Evolutionary conservation across 345 rosid genomes (phyloP).

Genomic region (Erysimum cheiranthoides): DNA sequence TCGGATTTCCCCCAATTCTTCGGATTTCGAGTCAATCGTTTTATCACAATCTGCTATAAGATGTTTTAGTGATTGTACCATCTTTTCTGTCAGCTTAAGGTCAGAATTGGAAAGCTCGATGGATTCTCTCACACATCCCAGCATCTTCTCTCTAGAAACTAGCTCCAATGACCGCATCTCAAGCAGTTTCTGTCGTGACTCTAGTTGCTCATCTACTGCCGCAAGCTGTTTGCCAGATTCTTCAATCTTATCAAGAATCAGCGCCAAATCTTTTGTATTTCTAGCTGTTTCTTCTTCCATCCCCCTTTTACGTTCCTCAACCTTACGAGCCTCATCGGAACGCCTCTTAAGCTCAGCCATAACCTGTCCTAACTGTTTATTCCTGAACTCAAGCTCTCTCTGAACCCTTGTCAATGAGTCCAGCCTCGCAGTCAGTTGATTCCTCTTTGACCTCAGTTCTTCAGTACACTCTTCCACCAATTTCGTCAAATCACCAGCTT

Average conservation of each 20-base stretch:
- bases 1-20: conserved; percentile 13
- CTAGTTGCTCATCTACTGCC: conserved; percentile 8
- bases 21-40: conserved; percentile 17
- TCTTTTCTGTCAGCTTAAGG: conserved; percentile 16
- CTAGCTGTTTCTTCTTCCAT: conserved; percentile 17
- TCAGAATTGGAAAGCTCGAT: conserved; percentile 16
- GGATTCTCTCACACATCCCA: conserved; percentile 20
- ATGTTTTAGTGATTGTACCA: neutral
- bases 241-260: conserved; percentile 5
- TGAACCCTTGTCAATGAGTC: neutral
- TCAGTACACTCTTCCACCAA: conserved; percentile 17
- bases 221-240: conserved; percentile 17
- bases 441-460: conserved; percentile 27
- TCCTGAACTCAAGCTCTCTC: conserved; percentile 21
- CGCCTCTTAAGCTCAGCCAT: neutral
- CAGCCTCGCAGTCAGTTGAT: neutral
- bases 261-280: neutral
- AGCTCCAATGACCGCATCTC: conserved; percentile 12
- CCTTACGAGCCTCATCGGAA: conserved; percentile 5
- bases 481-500: conserved; percentile 35
- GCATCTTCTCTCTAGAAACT: conserved; percentile 10
- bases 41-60: neutral
- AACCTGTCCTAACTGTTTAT: neutral
- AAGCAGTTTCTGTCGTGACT: neutral
- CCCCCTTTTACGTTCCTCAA: neutral